Conservation (phyloP, 495 filamentous ascomycete species). For the Podospora bellae-mahoneyi region DNA sequence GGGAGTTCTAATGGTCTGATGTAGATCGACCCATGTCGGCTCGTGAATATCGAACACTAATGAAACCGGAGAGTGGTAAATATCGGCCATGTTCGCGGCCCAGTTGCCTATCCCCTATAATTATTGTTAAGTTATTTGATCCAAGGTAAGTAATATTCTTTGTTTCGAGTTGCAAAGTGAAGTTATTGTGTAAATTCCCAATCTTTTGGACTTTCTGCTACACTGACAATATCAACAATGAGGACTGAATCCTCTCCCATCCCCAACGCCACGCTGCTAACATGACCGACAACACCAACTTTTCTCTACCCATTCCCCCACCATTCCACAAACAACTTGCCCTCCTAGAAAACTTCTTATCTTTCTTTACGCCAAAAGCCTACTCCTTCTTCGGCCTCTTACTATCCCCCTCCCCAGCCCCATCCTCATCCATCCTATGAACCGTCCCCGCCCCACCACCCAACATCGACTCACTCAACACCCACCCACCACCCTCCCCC, state of each 20-base stretch:
- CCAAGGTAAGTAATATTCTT: too few relatives aligned
- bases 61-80: not conserved
- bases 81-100: not conserved
- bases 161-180: too few relatives aligned
- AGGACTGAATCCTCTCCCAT: not conserved
- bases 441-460: slow-evolving; percentile 45
- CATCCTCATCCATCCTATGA: slow-evolving; percentile 40
- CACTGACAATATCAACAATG: not conserved
- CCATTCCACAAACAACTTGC: too few relatives aligned
- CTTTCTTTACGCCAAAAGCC: not conserved
- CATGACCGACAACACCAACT: not conserved
- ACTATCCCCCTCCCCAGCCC: slow-evolving; percentile 28
- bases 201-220: too few relatives aligned
- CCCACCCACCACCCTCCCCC: slow-evolving; percentile 35
- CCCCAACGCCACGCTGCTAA: not conserved
- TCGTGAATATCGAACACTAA: not conserved
- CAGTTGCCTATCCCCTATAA: not conserved
- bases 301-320: not conserved
- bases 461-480: slow-evolving; percentile 16
- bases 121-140: too few relatives aligned
- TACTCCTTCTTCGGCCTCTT: not conserved
- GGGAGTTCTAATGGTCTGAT: not conserved
- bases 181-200: too few relatives aligned
- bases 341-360: too few relatives aligned
- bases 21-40: not conserved